These are phyloP conservation scores for Polytrichum formosum DNA, from an alignment of 225 moss, liverwort and hornwort genomes.

Conservation along the genomic window DNA sequence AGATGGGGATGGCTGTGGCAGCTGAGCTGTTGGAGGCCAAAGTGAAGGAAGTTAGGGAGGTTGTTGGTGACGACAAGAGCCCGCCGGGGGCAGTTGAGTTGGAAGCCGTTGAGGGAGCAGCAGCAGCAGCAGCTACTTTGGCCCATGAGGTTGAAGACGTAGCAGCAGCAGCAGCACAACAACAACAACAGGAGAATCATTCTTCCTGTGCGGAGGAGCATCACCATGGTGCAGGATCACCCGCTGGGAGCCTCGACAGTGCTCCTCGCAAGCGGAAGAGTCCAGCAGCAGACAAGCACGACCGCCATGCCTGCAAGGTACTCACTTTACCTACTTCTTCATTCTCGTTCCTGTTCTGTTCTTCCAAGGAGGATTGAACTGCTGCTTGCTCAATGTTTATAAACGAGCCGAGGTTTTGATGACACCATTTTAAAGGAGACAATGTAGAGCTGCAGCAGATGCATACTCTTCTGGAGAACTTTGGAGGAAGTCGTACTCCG, in stretches of 20 bases:
- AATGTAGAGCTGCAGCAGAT: too few relatives aligned
- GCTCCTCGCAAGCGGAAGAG: constrained; percentile 41
- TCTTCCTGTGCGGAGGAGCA: constrained; percentile 48
- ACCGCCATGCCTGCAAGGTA: constrained; percentile 25
- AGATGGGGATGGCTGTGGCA: constrained; percentile 12
- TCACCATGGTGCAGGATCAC: constrained; percentile 23
- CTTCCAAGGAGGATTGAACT: too few relatives aligned
- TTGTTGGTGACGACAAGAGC: constrained; percentile 32
- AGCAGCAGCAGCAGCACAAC: background rate
- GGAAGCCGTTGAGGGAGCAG: constrained; percentile 73
- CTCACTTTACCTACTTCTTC: background rate
- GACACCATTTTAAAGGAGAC: too few relatives aligned
- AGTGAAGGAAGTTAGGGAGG: constrained; percentile 15
- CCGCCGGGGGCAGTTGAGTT: constrained; percentile 47
- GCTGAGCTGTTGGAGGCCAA: constrained; percentile 16
- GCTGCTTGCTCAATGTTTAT: background rate
- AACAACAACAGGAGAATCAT: constrained; percentile 19
- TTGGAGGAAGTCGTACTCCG: background rate
- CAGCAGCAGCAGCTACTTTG: constrained; percentile 39
- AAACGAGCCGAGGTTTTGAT: too few relatives aligned
- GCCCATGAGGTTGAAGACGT: constrained; percentile 49
- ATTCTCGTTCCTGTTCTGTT: background rate
- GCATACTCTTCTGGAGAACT: too few relatives aligned
- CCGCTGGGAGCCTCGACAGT: constrained; percentile 34
- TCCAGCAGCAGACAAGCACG: constrained; percentile 22